A percentile compares a stretch with the other conserved stretches of the same genome.
These are phyloP conservation scores for Cryptococcus sp. DNA, from an alignment of 1,284 basidiomycete species.

Conservation along the genomic window DNA sequence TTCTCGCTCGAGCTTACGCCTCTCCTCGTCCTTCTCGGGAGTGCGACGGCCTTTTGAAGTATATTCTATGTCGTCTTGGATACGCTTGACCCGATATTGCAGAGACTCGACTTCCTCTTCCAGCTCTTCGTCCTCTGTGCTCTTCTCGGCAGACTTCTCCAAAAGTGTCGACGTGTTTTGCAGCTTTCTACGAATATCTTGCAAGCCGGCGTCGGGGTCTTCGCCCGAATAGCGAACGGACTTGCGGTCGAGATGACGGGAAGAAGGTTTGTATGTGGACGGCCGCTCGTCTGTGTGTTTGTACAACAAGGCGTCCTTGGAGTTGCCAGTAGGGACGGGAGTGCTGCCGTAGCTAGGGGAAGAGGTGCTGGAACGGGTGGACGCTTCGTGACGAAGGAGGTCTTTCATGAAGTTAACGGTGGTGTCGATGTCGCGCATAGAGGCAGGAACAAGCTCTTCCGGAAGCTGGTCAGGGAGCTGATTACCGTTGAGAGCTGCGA, in stretches of 20 bases:
- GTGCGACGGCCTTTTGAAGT: constrained; percentile 76
- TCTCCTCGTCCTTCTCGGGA: constrained; percentile 77
- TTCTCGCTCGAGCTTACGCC: constrained; percentile 84
- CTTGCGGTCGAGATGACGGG: constrained; percentile 84
- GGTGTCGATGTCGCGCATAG: constrained; percentile 83
- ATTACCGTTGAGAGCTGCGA: constrained; percentile 83
- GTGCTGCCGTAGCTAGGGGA: constrained; percentile 58
- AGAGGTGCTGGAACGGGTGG: constrained; percentile 59
- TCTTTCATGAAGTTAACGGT: constrained; percentile 91
- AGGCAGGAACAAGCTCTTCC: constrained; percentile 87
- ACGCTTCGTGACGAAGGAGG: constrained; percentile 83
- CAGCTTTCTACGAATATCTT: constrained; percentile 84
- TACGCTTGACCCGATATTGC: constrained; percentile 78
- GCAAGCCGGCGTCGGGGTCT: constrained; percentile 70
- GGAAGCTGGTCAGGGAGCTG: constrained; percentile 85
- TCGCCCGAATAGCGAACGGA: constrained; percentile 75
- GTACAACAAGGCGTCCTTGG: constrained; percentile 90
- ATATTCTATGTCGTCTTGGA: constrained; percentile 94
- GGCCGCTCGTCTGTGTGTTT: constrained; percentile 71
- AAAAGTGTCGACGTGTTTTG: constrained; percentile 79
- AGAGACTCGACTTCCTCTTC: constrained; percentile 89
- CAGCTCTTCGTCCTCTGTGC: constrained; percentile 80
- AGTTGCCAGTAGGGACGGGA: constrained; percentile 58
- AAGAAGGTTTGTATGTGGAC: constrained; percentile 76
- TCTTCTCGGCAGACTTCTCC: constrained; percentile 68